Percentiles rank a stretch among this genome's conserved stretches.
These are phyloP conservation scores for Candida ipomoeae DNA, from an alignment of 805 yeast species.

Conservation along the genomic window DNA sequence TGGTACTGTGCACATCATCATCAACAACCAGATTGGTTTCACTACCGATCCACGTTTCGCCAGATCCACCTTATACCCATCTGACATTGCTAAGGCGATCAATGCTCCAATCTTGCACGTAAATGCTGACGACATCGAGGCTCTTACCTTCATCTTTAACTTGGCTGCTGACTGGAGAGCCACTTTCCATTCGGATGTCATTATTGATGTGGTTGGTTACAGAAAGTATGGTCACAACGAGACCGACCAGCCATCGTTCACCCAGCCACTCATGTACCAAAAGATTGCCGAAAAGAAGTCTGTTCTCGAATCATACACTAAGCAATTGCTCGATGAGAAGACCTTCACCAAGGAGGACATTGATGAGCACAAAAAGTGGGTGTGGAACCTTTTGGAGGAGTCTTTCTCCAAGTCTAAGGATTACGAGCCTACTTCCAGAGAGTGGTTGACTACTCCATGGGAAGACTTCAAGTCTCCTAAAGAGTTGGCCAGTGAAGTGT, in stretches of 20 bases:
- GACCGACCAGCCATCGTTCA: constrained; percentile 98
- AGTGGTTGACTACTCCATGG: constrained; percentile 99
- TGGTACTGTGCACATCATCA: constrained; percentile 95
- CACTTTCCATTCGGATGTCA: constrained; percentile 92
- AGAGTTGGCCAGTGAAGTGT: constrained; percentile 90
- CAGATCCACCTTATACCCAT: constrained; percentile 96
- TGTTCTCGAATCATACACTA: constrained; percentile 81
- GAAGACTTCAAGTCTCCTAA: constrained; percentile 97
- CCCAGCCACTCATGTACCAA: constrained; percentile 97
- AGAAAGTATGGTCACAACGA: constrained; percentile 99
- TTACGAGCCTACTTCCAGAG: constrained; percentile 85
- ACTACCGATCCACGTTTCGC: constrained; percentile 98
- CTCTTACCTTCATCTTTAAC: constrained; percentile 84
- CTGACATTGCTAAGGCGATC: constrained; percentile 93
- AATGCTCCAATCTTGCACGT: constrained; percentile 99
- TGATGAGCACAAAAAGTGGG: constrained; percentile 96
- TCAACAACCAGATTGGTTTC: constrained; percentile 98
- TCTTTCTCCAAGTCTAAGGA: constrained; percentile 85
- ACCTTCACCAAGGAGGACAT: constrained; percentile 86
- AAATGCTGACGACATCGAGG: constrained; percentile 96
- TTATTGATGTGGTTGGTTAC: constrained; percentile 96
- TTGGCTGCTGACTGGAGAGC: constrained; percentile 99
- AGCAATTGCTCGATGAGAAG: constrained; percentile 77
- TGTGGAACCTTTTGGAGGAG: constrained; percentile 90
- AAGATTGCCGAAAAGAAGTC: constrained; percentile 84